Base-by-base conservation (phyloP, 2,329 filamentous ascomycete species). In the Penicillium corylophilum region DNA sequence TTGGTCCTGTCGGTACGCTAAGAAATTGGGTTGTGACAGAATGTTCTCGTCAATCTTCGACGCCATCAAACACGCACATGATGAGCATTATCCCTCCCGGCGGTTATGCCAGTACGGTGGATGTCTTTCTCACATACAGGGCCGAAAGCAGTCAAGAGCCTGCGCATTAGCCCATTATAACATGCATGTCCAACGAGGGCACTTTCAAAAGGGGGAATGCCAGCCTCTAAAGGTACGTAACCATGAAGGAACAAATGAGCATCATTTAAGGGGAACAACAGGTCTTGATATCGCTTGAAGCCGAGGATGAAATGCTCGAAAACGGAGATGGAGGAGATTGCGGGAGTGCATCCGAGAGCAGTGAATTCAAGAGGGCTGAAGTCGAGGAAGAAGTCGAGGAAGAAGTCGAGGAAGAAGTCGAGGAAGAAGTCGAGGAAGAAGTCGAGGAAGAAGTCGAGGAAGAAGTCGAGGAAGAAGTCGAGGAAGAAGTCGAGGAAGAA, bases 301-400 rank as follows among this genome's bases (percentile, higher is more conserved):
- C n/a, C 44, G 31, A 36, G 31, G 29, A 46, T 23, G 44, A 46
- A 45, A n/a, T n/a, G n/a, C n/a, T n/a, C n/a, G 42, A 44, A 44
- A 26, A 29, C 20, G n/a, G 42, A 44, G 43, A 45, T 20, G 10
- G n/a, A 33, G 31, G 44, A 38, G 22, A 46, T 35, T 23, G 12
- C 5, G 44, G 22, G 31, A 35, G 18, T 22, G 44, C 20, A 12
- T 38, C 44, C 13, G 20, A 46, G 20, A n/a, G n/a, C n/a, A n/a
- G n/a, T n/a, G n/a, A n/a, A n/a, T n/a, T n/a, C n/a, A n/a, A n/a
- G n/a, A n/a, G n/a, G n/a, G n/a, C n/a, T n/a, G n/a, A n/a, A n/a
- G n/a, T n/a, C n/a, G n/a, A n/a, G n/a, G n/a, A n/a, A n/a, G n/a
- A n/a, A n/a, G n/a, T n/a, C n/a, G n/a, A n/a, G n/a, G n/a, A n/a